Base-by-base conservation (phyloP, 768 basidiomycete genomes). In the Lactarius evosmus region DNA sequence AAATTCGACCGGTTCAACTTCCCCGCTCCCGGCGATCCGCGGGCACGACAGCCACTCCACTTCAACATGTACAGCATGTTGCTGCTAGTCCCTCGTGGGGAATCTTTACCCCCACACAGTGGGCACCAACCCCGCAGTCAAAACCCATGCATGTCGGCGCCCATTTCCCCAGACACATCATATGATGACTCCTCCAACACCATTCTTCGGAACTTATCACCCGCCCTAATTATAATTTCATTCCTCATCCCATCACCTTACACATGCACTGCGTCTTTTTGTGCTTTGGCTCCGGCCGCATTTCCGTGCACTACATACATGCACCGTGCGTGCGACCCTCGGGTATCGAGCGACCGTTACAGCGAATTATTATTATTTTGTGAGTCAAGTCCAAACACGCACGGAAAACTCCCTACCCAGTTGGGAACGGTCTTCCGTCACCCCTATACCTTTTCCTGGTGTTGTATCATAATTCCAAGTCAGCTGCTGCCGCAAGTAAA, bases 131-230 rank as follows among this genome's bases (percentile, higher is more conserved):
- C 60, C 58, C 44, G 52, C 58, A 44, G 38, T 56, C n/a, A 14
- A 14, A 49, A 49, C 44, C 44, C 33, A 52, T 30, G 3, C 54
- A 17, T 53, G 30, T 32, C 44, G 25, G 56, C 62, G 52, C 52
- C 41, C 53, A 19, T 65, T 49, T 61, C 64, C 50, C 64, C 64
- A 55, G 30, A 44, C 40, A 25, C 46, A 65, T 65, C 64, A 65
- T 36, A 61, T 65, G 63, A 65, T 55, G 40, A 29, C 27, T 27
- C 62, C 8, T 38, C 30, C 17, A 54, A 7, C 25, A 12, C 34
- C 22, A 7, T 58, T 41, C 36, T 38, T 53, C 51, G 57, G 55
- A 57, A 65, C 54, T 51, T 61, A 36, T n/a, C 40, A 33, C 53
- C 19, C 6, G 14, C 46, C 7, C 11, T 30, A 51, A 50, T 49